These are phyloP conservation scores for Calonectria pseudoreteaudii DNA, from an alignment of 2,329 filamentous ascomycete genomes.

Conservation along the genomic window DNA sequence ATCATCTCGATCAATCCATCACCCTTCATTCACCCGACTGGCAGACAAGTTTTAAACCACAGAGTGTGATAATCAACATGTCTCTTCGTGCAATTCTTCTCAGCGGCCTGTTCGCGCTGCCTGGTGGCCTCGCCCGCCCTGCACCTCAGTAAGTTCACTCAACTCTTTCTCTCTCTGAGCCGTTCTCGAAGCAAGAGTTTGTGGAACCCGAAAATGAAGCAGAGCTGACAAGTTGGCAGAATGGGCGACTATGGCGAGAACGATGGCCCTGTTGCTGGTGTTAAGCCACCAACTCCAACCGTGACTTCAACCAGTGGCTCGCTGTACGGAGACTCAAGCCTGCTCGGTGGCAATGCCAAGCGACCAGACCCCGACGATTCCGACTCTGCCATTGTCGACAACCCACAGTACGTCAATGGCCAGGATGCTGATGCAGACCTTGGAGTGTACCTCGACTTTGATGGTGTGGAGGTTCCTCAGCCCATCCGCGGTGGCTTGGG, in stretches of 20 bases:
- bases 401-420: slow-evolving; percentile 58
- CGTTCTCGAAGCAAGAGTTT: not conserved
- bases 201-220: not conserved
- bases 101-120: slow-evolving; percentile 3
- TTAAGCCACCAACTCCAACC: slow-evolving; percentile 52
- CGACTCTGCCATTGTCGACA: slow-evolving; percentile 52
- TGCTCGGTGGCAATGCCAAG: slow-evolving; percentile 55
- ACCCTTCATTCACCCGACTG: not conserved
- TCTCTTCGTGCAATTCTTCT: slow-evolving; percentile 3
- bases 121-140: not conserved
- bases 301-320: slow-evolving; percentile 53
- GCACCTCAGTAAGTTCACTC: slow-evolving; percentile 5
- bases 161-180: too few species aligned
- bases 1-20: not conserved
- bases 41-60: not conserved
- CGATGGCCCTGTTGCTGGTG: slow-evolving; percentile 54
- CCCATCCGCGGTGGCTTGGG: slow-evolving; percentile 11
- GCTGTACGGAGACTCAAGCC: slow-evolving; percentile 52
- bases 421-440: slow-evolving; percentile 63
- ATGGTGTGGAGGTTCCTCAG: not conserved
- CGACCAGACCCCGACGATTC: slow-evolving; percentile 50
- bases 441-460: slow-evolving; percentile 46
- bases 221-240: not conserved
- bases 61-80: not conserved
- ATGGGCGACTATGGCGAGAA: slow-evolving; percentile 51